phyloP scores from a whole-genome alignment of 2,329 filamentous ascomycete species.

The Diplodia corticola region DNA sequence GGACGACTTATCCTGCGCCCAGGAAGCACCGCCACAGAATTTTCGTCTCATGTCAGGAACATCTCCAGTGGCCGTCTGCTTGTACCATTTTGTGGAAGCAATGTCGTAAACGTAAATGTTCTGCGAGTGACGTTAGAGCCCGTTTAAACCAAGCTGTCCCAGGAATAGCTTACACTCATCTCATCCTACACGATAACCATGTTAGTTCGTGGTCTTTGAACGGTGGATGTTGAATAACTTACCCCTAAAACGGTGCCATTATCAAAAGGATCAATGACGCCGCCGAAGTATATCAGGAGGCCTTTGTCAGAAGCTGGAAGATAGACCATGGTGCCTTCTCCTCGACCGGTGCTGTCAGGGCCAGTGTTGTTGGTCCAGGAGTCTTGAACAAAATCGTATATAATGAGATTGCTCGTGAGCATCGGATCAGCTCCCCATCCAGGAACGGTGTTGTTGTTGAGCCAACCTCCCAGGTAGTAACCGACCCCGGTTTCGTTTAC shows the following conservation, averaged over 20 bases:
- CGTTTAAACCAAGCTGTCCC: conserved; percentile 25
- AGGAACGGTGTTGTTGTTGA: conserved; percentile 55
- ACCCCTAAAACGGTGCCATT: conserved; percentile 50
- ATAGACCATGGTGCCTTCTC: conserved; percentile 62
- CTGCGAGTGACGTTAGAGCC: conserved; percentile 28
- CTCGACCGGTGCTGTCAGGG: conserved; percentile 55
- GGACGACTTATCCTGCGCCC: conserved; percentile 60
- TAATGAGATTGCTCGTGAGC: conserved; percentile 55
- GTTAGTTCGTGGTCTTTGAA: conserved; percentile 14
- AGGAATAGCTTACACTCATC: conserved; percentile 6
- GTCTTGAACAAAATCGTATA: conserved; percentile 57
- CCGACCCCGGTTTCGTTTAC: conserved; percentile 57
- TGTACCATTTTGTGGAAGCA: conserved; percentile 60
- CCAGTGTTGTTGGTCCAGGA: conserved; percentile 56
- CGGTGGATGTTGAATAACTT: conserved; percentile 30
- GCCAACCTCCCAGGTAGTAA: conserved; percentile 65
- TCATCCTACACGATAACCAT: not conserved
- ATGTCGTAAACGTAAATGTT: conserved; percentile 63
- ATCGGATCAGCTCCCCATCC: conserved; percentile 53
- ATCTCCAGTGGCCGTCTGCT: conserved; percentile 56
- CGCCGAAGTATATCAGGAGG: conserved; percentile 63
- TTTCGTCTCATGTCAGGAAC: conserved; percentile 56
- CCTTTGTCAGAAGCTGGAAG: conserved; percentile 61
- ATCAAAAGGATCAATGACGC: conserved; percentile 50
- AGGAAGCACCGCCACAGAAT: conserved; percentile 63